A percentile compares a stretch with the other conserved stretches of the same genome.
These are phyloP conservation scores for Polytolypa hystricis DNA, from an alignment of 2,329 filamentous ascomycete genomes.

Conservation along the genomic window DNA sequence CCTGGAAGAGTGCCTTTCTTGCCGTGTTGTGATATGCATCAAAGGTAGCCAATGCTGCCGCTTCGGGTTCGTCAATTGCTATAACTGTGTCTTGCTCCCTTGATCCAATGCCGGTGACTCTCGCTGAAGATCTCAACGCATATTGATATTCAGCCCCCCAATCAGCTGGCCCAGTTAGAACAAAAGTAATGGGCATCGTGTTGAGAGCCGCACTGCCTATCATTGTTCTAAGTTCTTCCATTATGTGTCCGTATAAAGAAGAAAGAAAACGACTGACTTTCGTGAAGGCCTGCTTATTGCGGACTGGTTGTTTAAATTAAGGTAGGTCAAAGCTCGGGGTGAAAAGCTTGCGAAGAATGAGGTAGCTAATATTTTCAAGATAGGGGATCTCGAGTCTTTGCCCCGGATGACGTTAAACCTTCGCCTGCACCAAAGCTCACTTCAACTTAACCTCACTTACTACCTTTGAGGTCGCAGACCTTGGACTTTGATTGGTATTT, in stretches of 20 bases:
- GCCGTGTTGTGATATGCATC: neutral
- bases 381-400: no score
- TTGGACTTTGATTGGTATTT: no score
- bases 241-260: slow-evolving; percentile 8
- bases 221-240: slow-evolving; percentile 1
- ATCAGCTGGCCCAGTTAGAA: slow-evolving; percentile 13
- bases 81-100: slow-evolving; percentile 7
- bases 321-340: no score
- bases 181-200: slow-evolving; percentile 7
- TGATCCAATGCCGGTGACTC: slow-evolving; percentile 9
- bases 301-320: no score
- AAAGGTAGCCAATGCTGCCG: slow-evolving; percentile 11
- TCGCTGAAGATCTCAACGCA: slow-evolving; percentile 7
- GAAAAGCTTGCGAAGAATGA: no score
- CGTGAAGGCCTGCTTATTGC: no score
- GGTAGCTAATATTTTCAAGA: no score
- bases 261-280: no score
- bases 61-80: slow-evolving; percentile 14
- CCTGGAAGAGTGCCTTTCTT: slow-evolving; percentile 2
- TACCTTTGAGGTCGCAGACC: no score
- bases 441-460: no score
- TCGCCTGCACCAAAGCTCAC: no score
- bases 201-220: slow-evolving; percentile 1
- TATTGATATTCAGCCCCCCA: slow-evolving; percentile 9
- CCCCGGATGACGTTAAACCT: no score